Evolutionary conservation across 2,329 filamentous ascomycete species (phyloP).

Genomic region (Scleromitrula shiraiana): DNA sequence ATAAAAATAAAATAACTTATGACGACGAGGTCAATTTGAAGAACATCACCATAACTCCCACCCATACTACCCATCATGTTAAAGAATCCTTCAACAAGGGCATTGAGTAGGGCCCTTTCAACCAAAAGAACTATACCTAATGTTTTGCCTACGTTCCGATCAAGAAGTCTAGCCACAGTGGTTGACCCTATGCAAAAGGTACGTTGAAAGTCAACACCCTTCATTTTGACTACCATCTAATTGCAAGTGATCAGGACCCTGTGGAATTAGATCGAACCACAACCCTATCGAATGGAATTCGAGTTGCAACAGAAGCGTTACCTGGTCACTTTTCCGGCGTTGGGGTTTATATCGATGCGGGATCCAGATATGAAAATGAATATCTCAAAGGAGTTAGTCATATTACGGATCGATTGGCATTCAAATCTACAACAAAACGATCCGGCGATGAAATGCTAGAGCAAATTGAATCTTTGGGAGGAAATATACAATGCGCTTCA

Average conservation of each 20-base stretch:
- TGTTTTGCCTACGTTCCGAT: constrained; percentile 21
- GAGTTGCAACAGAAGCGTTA: constrained; percentile 88
- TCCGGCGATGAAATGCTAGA: constrained; percentile 81
- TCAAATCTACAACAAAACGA: constrained; percentile 73
- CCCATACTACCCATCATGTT: constrained; percentile 22
- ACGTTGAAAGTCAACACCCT: neutral
- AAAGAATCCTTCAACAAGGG: constrained; percentile 23
- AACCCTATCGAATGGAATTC: constrained; percentile 82
- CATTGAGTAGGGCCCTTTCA: constrained; percentile 17
- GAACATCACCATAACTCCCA: neutral
- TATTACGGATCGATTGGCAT: constrained; percentile 90
- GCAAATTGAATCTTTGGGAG: constrained; percentile 77
- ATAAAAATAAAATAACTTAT: no score
- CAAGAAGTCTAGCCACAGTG: constrained; percentile 27
- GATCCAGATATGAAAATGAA: constrained; percentile 85
- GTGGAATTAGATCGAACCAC: constrained; percentile 82
- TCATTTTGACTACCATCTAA: neutral
- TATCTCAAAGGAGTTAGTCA: constrained; percentile 85
- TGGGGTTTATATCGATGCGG: constrained; percentile 91
- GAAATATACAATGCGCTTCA: constrained; percentile 94
- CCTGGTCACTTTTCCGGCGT: constrained; percentile 92
- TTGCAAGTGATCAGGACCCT: constrained; percentile 53
- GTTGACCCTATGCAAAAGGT: constrained; percentile 30
- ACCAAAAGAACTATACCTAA: constrained; percentile 13
- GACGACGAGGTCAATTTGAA: neutral